Evolutionary conservation across 202 grass and related monocot species (phyloP).

Genomic region (Panicum hallii): DNA sequence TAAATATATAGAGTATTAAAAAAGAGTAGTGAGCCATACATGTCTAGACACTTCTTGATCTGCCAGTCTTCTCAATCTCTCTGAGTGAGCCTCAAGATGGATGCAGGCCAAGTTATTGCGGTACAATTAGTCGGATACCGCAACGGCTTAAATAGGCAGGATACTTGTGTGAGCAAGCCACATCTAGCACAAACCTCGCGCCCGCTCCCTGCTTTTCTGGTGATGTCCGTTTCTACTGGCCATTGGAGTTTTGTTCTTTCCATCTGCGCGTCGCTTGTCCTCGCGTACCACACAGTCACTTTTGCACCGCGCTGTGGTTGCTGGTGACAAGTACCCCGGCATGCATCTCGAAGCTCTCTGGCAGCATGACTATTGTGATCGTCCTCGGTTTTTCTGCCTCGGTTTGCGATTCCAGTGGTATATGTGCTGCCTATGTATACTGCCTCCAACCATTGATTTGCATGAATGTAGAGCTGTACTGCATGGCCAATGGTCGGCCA

Average conservation of each 20-base stretch:
- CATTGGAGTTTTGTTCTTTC: slow-evolving; percentile 6
- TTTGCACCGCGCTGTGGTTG: not conserved
- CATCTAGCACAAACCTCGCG: slow-evolving; percentile 46
- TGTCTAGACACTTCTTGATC: not conserved
- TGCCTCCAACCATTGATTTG: not conserved
- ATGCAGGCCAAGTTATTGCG: not conserved
- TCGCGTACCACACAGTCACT: not conserved
- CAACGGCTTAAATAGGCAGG: slow-evolving; percentile 38
- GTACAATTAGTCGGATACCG: not conserved
- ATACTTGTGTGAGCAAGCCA: slow-evolving; percentile 51
- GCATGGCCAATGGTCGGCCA: not conserved
- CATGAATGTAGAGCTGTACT: not conserved
- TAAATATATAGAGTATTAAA: not conserved
- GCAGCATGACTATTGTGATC: not conserved
- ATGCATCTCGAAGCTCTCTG: not conserved
- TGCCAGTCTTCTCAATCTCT: not conserved
- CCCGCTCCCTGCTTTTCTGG: fast-evolving
- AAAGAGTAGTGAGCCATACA: not conserved
- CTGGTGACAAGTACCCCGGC: not conserved
- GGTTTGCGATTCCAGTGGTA: not conserved
- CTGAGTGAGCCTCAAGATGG: not conserved
- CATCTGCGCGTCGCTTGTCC: slow-evolving; percentile 17
- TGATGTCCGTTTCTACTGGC: not conserved
- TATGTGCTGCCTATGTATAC: not conserved
- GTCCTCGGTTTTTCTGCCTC: not conserved